A percentile compares a stretch with the other conserved stretches of the same genome.
Conservation (phyloP, 2,329 filamentous ascomycete genomes). For the Thielaviopsis ethacetica region DNA sequence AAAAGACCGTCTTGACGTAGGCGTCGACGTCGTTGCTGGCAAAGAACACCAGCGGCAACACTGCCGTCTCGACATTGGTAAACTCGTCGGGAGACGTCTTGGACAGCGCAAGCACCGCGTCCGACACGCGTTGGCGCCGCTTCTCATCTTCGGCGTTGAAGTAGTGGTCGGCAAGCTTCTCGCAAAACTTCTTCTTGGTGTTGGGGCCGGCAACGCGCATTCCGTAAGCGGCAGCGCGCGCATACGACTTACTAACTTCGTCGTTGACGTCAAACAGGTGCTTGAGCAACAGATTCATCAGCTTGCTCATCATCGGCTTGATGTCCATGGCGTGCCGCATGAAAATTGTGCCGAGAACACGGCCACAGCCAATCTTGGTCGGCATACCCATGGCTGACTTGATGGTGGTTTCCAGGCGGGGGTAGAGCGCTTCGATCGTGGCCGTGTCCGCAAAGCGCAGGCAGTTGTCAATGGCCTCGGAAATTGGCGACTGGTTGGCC, state of each 20-base stretch:
- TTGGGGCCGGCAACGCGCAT: constrained; percentile 40
- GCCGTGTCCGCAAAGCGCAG: constrained; percentile 66
- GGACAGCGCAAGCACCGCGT: constrained; percentile 67
- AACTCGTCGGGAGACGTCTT: constrained; percentile 86
- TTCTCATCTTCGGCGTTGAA: constrained; percentile 65
- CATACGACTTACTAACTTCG: constrained; percentile 80
- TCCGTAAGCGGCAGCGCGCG: constrained; percentile 71
- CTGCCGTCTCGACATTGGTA: constrained; percentile 52
- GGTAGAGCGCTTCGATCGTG: constrained; percentile 60
- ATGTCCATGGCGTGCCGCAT: constrained; percentile 65
- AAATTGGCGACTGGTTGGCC: constrained; percentile 75
- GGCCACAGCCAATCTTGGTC: constrained; percentile 80
- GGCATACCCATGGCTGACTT: constrained; percentile 80
- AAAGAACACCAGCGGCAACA: constrained; percentile 78
- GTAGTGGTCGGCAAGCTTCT: constrained; percentile 51
- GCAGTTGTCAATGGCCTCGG: constrained; percentile 79
- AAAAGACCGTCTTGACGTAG: constrained; percentile 63
- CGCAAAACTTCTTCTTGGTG: constrained; percentile 33
- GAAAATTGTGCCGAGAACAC: constrained; percentile 69
- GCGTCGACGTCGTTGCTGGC: constrained; percentile 73
- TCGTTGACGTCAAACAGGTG: constrained; percentile 83
- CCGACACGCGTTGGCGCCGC: constrained; percentile 58
- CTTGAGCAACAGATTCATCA: constrained; percentile 64
- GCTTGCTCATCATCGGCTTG: constrained; percentile 54
- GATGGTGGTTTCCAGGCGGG: constrained; percentile 59